A percentile compares a stretch with the other conserved stretches of the same genome.
phyloP scores from a whole-genome alignment of 768 basidiomycete genomes.

The Leucosporidium scottii region DNA sequence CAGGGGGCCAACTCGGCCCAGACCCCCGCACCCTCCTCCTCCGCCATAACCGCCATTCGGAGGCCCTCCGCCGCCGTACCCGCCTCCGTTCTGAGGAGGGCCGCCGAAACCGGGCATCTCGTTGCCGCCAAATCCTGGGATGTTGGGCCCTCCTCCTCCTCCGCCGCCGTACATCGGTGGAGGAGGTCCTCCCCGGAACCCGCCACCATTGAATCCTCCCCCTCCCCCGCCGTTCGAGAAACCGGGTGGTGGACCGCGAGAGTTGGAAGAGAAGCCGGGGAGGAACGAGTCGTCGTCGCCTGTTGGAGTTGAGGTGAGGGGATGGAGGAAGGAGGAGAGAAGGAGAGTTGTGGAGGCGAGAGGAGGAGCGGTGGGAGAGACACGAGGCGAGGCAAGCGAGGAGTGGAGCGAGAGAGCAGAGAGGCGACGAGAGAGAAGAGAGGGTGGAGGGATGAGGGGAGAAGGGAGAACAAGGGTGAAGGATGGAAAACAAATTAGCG shows the following conservation, averaged over 20 bases:
- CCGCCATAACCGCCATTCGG: not conserved
- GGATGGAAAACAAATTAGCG: conserved; percentile 27
- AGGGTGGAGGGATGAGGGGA: conserved; percentile 17
- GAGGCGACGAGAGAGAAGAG: not conserved
- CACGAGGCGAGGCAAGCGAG: not conserved
- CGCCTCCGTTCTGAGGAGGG: not conserved
- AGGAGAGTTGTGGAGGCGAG: too few species aligned
- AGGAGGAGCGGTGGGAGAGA: too few species aligned
- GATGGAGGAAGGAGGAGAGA: not conserved
- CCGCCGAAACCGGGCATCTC: not conserved
- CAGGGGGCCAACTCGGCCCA: too few species aligned
- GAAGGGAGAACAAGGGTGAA: conserved; percentile 24
- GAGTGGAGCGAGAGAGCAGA: too few species aligned
- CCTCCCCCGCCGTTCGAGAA: not conserved
- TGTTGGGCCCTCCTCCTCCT: not conserved
- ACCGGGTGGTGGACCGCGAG: not conserved
- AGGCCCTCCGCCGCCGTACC: not conserved
- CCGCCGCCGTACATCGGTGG: not conserved
- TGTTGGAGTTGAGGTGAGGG: not conserved
- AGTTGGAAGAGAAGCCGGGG: not conserved
- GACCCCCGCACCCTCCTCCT: too few species aligned
- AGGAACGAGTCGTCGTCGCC: not conserved
- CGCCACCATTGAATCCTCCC: too few species aligned
- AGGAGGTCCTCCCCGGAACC: too few species aligned
- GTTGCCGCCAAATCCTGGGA: not conserved